Evolutionary conservation across 73 alveolate genomes (phyloP).

Genomic region (Symbiodinium natans): DNA sequence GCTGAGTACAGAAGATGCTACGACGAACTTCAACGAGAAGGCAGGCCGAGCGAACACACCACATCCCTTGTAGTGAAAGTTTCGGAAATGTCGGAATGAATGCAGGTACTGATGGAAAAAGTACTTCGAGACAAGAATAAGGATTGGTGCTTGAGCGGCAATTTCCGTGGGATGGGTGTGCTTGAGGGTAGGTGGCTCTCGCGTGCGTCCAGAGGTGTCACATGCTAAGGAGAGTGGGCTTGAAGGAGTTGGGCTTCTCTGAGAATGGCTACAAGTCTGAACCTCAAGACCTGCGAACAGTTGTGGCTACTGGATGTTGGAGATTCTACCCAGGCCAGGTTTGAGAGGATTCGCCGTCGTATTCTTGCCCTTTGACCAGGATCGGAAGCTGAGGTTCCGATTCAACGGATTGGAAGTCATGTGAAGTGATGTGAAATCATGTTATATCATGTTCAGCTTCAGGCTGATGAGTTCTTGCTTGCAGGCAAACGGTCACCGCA

Average conservation of each 20-base stretch:
- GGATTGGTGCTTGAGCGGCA: slow-evolving; percentile 39
- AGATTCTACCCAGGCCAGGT: slow-evolving; percentile 19
- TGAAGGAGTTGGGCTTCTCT: slow-evolving; percentile 23
- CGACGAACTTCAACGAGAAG: slow-evolving; percentile 49
- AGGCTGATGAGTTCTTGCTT: neutral
- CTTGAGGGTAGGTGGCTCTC: too few species aligned
- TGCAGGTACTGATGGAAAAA: slow-evolving; percentile 44
- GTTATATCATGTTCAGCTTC: neutral
- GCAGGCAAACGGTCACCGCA: slow-evolving; percentile 52
- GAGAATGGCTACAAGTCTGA: neutral
- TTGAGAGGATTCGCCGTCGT: slow-evolving; percentile 53
- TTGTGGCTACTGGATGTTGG: neutral
- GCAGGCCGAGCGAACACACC: neutral
- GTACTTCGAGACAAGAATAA: slow-evolving; percentile 24
- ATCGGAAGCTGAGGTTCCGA: slow-evolving; percentile 41
- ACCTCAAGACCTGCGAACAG: neutral
- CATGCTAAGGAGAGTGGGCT: slow-evolving; percentile 42
- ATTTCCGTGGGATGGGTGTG: too few species aligned
- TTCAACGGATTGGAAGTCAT: neutral
- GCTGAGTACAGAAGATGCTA: slow-evolving; percentile 49
- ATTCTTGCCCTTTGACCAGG: slow-evolving; percentile 64
- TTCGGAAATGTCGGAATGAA: too few species aligned
- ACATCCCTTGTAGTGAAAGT: neutral
- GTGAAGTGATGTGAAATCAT: neutral
- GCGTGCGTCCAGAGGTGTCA: too few species aligned